Evolutionary conservation across 2,329 filamentous ascomycete species (phyloP), one percentile per base, ranked within the genome.

Genomic region (Diaporthe ampelina): DNA sequence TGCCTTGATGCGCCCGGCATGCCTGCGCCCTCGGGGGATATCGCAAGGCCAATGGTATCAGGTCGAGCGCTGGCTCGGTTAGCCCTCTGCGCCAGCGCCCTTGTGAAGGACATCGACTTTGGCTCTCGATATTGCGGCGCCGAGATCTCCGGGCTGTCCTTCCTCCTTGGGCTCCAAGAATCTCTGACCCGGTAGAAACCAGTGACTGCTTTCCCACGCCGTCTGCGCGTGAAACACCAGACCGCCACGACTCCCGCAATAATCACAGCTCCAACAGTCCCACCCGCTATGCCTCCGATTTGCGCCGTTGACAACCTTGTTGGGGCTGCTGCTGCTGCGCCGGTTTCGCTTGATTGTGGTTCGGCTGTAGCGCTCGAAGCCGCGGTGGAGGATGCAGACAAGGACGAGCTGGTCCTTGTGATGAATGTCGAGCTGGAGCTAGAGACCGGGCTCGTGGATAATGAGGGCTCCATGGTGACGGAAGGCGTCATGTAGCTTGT

Each of bases 381-480:
- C 15, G 61, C 10, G 1, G 74, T 19, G 1, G 74, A 52, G 19
- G 77, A 73, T n/a, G 75, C 43, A 15, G 74, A 76, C 13, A 71
- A 52, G 21, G 40, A 58, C 21, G 54, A 61, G 37, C 24, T 89
- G 92, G 17, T 97, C 95, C 81, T 97, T 95, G 95, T 94, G 84
- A 83, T 86, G 97, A 56, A 97, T 94, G 57, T 72, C 15, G 50
- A 19, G 56, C 65, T 72, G 24, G 74, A 59, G 15, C 73, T 70
- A 15, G 57, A 32, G 2, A 40, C n/a, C 4, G 35, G 19, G 4
- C 32, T 68, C 13, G 58, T 70, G 32, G 76, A 45, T 35, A 52
- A 26, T 17, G 77, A 43, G 19, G 78, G 72, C 26, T 57, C 54
- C 59, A 73, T 54, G 29, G 73, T 73, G 43, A 73, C 56, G 8